phyloP scores from a whole-genome alignment of 805 yeast species.

The Limtongia smithiae region DNA sequence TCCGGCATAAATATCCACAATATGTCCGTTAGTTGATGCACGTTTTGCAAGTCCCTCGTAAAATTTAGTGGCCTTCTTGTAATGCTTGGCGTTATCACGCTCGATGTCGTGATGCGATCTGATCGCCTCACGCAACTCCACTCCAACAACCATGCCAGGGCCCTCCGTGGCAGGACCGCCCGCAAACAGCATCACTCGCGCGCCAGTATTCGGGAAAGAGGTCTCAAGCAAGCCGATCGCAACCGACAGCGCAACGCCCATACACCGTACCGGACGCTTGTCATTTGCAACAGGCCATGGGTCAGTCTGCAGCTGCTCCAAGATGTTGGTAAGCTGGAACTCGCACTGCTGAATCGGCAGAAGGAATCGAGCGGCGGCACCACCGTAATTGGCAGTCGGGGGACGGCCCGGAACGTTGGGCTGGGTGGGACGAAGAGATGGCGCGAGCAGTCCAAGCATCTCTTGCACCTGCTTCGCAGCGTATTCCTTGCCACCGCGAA shows the following conservation, averaged over 20 bases:
- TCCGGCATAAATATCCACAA: constrained; percentile 89
- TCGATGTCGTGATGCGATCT: constrained; percentile 97
- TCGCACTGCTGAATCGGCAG: constrained; percentile 75
- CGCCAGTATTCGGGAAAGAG: constrained; percentile 78
- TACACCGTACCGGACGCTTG: constrained; percentile 81
- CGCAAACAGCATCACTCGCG: constrained; percentile 82
- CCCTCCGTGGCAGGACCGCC: constrained; percentile 94
- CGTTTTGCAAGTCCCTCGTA: constrained; percentile 71
- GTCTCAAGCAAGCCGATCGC: constrained; percentile 80
- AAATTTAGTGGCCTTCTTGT: constrained; percentile 77
- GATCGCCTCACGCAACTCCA: constrained; percentile 89
- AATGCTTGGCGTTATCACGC: constrained; percentile 82
- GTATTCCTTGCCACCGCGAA: constrained; percentile 87
- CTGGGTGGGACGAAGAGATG: constrained; percentile 24
- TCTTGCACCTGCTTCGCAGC: constrained; percentile 52
- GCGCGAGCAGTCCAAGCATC: constrained; percentile 52
- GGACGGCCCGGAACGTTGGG: constrained; percentile 27
- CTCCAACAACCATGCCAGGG: constrained; percentile 92
- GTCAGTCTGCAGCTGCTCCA: constrained; percentile 73
- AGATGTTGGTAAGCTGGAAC: constrained; percentile 70
- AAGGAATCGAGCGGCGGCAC: constrained; percentile 51
- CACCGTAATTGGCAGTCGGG: constrained; percentile 23
- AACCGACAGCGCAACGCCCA: constrained; percentile 87
- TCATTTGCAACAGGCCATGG: constrained; percentile 83
- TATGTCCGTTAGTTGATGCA: constrained; percentile 69